These are phyloP conservation scores for Fusarium paranaense DNA, from an alignment of 2,329 filamentous ascomycete genomes.

Conservation along the genomic window DNA sequence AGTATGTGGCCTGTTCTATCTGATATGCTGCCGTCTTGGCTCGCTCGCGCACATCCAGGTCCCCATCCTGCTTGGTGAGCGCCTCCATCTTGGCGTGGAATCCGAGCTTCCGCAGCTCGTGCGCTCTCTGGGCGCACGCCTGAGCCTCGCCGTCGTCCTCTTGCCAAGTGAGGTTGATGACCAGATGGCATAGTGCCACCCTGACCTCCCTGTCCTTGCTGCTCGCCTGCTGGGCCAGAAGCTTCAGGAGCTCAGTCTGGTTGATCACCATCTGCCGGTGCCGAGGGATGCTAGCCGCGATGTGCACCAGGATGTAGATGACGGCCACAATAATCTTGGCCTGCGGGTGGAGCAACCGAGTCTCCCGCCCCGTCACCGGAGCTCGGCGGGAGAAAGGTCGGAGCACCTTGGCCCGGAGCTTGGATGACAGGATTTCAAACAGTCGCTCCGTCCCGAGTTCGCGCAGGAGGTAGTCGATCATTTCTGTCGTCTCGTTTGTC, in stretches of 20 bases:
- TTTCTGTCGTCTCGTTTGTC: slow-evolving; percentile 67
- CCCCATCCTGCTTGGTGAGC: slow-evolving; percentile 73
- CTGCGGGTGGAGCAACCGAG: slow-evolving; percentile 67
- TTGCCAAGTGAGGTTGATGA: slow-evolving; percentile 86
- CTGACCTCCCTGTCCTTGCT: slow-evolving; percentile 81
- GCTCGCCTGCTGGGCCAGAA: slow-evolving; percentile 78
- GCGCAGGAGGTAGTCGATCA: slow-evolving; percentile 87
- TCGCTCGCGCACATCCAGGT: slow-evolving; percentile 85
- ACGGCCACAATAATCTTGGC: slow-evolving; percentile 81
- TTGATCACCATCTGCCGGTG: slow-evolving; percentile 83
- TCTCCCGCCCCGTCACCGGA: slow-evolving; percentile 50
- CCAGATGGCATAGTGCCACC: slow-evolving; percentile 82
- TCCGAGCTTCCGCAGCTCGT: slow-evolving; percentile 77
- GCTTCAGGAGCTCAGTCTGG: slow-evolving; percentile 80
- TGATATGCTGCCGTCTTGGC: slow-evolving; percentile 84
- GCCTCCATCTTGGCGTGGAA: slow-evolving; percentile 74
- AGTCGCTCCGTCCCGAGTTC: slow-evolving; percentile 81
- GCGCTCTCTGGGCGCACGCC: slow-evolving; percentile 74
- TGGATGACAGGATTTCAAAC: slow-evolving; percentile 83
- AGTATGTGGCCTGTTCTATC: slow-evolving; percentile 63
- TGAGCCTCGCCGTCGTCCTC: slow-evolving; percentile 78
- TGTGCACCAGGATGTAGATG: slow-evolving; percentile 86
- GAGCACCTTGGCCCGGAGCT: slow-evolving; percentile 74
- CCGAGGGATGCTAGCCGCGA: slow-evolving; percentile 82
- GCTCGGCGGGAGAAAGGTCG: slow-evolving; percentile 63